Percentiles rank a stretch among this genome's conserved stretches.
phyloP scores from a whole-genome alignment of 2,329 filamentous ascomycete genomes.

The Pseudopyrenochaeta lycopersici region DNA sequence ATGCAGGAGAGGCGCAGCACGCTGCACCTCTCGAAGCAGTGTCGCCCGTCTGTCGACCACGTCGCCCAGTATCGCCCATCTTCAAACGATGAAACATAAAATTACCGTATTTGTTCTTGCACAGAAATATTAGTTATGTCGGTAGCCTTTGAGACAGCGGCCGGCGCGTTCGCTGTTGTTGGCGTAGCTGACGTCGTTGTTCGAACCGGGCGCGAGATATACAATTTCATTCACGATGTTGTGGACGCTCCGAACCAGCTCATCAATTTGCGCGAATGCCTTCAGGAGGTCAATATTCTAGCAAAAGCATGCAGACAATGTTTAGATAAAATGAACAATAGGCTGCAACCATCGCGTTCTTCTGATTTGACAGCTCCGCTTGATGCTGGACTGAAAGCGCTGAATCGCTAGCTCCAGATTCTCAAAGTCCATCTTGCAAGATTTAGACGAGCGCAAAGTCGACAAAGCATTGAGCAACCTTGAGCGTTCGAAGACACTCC shows the following conservation, averaged over 20 bases:
- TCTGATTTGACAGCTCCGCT: not conserved
- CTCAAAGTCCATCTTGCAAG: constrained; percentile 2
- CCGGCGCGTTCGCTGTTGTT: constrained; percentile 23
- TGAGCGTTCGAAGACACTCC: constrained; percentile 9
- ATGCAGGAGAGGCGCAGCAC: no score
- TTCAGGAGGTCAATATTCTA: constrained; percentile 10
- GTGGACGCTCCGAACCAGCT: constrained; percentile 17
- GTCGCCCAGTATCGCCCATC: no score
- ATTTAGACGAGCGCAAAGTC: constrained; percentile 11
- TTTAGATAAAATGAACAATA: constrained; percentile 2
- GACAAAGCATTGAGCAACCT: constrained; percentile 10
- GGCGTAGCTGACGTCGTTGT: constrained; percentile 24
- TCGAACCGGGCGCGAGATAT: constrained; percentile 16
- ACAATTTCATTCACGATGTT: constrained; percentile 19
- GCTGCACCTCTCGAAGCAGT: no score
- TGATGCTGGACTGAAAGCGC: constrained; percentile 2
- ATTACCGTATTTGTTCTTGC: no score
- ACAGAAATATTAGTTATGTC: constrained; percentile 4
- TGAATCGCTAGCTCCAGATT: constrained; percentile 12
- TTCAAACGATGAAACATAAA: no score
- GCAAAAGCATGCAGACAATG: constrained; percentile 1
- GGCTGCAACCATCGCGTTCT: not conserved
- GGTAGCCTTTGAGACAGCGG: constrained; percentile 9
- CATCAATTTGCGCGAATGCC: constrained; percentile 3
- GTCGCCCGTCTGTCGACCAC: no score